A percentile compares a stretch with the other conserved stretches of the same genome.
Conservation (phyloP, 345 rosid species). For the Sapria himalayana region DNA sequence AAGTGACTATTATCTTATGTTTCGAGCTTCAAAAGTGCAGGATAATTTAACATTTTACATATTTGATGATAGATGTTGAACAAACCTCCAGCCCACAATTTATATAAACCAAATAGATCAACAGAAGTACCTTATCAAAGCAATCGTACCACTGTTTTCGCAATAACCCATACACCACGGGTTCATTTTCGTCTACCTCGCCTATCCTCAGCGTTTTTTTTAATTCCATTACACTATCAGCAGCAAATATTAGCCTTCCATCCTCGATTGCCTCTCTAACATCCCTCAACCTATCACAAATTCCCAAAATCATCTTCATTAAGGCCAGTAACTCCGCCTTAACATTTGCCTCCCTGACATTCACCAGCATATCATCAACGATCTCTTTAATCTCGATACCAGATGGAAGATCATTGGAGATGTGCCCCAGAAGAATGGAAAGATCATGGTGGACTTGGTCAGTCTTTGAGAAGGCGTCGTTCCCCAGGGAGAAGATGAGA, state of each 20-base stretch:
- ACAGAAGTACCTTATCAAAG: constrained; percentile 50
- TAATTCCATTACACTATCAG: constrained; percentile 55
- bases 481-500: constrained; percentile 55
- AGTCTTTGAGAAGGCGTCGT: constrained; percentile 39
- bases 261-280: constrained; percentile 31
- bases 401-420: constrained; percentile 41
- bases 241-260: constrained; percentile 46
- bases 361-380: constrained; percentile 32
- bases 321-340: constrained; percentile 45
- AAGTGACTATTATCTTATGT: too few species aligned
- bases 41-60: too few species aligned
- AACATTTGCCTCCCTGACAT: constrained; percentile 34
- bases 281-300: constrained; percentile 44
- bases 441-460: constrained; percentile 23
- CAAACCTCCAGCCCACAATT: too few species aligned
- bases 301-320: constrained; percentile 34
- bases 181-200: constrained; percentile 41
- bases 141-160: constrained; percentile 59
- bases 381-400: constrained; percentile 42
- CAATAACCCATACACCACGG: constrained; percentile 44
- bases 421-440: constrained; percentile 23
- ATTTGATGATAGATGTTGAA: too few species aligned
- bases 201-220: constrained; percentile 46
- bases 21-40: too few species aligned
- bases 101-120: neutral